Evolutionary conservation across 495 filamentous ascomycete genomes (phyloP).

Genomic region (Aspergillus cavernicola): DNA sequence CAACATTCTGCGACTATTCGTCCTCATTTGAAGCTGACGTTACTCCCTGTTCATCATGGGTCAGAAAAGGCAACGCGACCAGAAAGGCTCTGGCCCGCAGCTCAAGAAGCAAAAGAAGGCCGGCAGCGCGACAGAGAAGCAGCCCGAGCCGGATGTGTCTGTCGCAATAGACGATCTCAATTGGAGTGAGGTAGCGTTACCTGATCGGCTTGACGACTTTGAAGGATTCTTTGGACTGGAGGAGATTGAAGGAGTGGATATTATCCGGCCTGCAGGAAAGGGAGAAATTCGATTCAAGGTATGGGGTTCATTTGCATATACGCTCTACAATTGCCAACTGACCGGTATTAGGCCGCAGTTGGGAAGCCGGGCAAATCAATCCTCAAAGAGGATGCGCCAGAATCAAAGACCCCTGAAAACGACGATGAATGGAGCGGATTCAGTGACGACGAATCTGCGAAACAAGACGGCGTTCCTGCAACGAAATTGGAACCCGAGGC

Average conservation of each 20-base stretch:
- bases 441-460: slow-evolving; percentile 37
- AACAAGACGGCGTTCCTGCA: slow-evolving; percentile 17
- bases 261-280: slow-evolving; percentile 48
- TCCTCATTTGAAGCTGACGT: not conserved
- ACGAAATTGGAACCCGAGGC: slow-evolving; percentile 20
- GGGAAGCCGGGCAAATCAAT: slow-evolving; percentile 39
- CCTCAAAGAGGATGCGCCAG: slow-evolving; percentile 21
- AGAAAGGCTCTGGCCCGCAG: slow-evolving; percentile 23
- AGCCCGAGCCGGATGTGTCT: slow-evolving; percentile 26
- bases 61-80: slow-evolving; percentile 48
- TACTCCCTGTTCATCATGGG: slow-evolving; percentile 27
- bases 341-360: slow-evolving; percentile 27
- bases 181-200: slow-evolving; percentile 81
- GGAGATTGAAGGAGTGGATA: slow-evolving; percentile 85
- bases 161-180: slow-evolving; percentile 60
- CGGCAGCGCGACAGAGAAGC: slow-evolving; percentile 14
- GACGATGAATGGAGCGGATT: slow-evolving; percentile 59
- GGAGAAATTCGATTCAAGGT: slow-evolving; percentile 49
- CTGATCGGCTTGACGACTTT: slow-evolving; percentile 85
- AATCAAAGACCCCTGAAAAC: slow-evolving; percentile 19
- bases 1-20: slow-evolving; percentile 3
- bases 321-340: not conserved
- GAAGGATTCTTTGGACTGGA: slow-evolving; percentile 93
- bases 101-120: slow-evolving; percentile 51
- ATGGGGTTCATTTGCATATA: not conserved